These are phyloP conservation scores for Thraustochytrium aureum DNA, from an alignment of 352 stramenopile species.

Conservation along the genomic window DNA sequence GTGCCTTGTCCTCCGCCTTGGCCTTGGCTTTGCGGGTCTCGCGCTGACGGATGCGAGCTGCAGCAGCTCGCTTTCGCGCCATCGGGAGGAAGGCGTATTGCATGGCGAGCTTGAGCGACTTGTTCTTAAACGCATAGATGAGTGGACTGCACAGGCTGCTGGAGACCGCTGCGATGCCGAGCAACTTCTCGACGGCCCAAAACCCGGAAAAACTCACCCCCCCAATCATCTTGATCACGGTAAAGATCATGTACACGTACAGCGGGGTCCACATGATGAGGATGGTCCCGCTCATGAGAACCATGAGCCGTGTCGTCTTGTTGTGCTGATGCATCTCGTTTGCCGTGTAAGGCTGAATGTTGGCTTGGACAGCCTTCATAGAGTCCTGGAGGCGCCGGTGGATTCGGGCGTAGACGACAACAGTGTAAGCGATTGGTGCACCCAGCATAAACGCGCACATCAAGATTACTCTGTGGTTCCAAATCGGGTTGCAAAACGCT, in stretches of 20 bases:
- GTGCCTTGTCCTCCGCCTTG: background rate
- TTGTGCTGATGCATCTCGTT: conserved; percentile 24
- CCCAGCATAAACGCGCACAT: conserved; percentile 25
- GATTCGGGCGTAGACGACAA: conserved; percentile 29
- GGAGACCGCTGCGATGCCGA: conserved; percentile 20
- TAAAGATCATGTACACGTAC: conserved; percentile 36
- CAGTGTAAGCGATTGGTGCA: conserved; percentile 20
- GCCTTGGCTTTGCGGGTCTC: background rate
- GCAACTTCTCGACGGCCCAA: conserved; percentile 7
- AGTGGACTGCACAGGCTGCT: conserved; percentile 36
- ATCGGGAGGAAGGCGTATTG: conserved; percentile 24
- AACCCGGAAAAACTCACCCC: background rate
- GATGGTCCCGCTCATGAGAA: conserved; percentile 47
- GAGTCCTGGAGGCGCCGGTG: conserved; percentile 2
- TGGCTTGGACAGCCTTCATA: background rate
- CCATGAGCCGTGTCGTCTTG: conserved; percentile 43
- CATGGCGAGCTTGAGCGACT: conserved; percentile 52
- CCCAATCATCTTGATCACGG: background rate
- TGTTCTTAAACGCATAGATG: conserved; percentile 53
- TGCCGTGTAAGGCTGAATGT: background rate
- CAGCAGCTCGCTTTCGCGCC: conserved; percentile 7
- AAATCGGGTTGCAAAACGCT: conserved; percentile 53
- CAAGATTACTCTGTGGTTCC: conserved; percentile 24
- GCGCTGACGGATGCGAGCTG: background rate
- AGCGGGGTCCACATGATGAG: conserved; percentile 46